Base-by-base conservation (phyloP, 176 grass and related monocot genomes). In the Dactylis glomerata region DNA sequence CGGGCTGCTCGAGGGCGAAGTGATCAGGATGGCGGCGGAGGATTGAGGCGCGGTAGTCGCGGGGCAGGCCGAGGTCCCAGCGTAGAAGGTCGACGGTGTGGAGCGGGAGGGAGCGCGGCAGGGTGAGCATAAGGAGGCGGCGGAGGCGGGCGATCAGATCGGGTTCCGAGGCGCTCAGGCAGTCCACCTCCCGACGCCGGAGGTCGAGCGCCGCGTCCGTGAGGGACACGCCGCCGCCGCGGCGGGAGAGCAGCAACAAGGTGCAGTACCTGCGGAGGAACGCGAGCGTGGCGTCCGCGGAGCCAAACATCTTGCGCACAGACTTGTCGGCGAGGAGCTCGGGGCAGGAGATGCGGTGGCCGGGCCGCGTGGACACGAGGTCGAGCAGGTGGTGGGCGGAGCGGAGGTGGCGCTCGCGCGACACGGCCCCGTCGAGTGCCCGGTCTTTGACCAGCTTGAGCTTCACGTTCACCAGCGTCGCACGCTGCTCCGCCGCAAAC, bases 51-150 rank as follows among this genome's bases (percentile, higher is more conserved):
- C 81, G 89, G 87, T 97, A 94, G 67, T 94, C 87, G 42, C 49
- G 52, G 46, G 68, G 89, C 56, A 93, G 85, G 76, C 91, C 94
- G 38, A 97, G 88, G 86, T 97, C 94, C 92, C 92, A 94, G 79
- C 82, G 82, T 24, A 97, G 92, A 30, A 94, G 92, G 86, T 97
- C 92, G 63, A 97, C 22, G 26, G 89, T 84, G 69, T 93, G 91
- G 68, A 97, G 89, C 4, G 94, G 94, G 12, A 97, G 78, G 20
- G 79, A 80, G 40, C 89, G 81, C 23, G 49, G 68, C 37, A 87
- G 36, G 5, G 89, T 92, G 33, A 97, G 82, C 94, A 97, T 94
- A 79, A 94, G 87, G 65, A 97, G 85, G 28, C 82, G 89, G 19
- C 88, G 81, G 46, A 94, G 89, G 79, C 94, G 86, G 23, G 75